Conservation (phyloP, 345 rosid genomes). For the Linum usitatissimum region DNA sequence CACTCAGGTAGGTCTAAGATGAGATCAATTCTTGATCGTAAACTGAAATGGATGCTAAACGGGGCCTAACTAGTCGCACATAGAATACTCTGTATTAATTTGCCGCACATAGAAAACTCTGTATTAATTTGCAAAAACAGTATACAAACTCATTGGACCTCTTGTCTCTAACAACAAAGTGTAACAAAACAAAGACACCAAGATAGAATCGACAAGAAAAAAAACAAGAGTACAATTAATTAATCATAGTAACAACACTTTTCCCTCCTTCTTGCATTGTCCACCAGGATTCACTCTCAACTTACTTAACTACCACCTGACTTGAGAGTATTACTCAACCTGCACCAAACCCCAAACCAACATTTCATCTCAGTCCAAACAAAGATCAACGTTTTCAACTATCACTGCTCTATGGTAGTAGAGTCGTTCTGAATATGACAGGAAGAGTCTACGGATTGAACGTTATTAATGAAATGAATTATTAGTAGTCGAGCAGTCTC, state of each 20-base stretch:
- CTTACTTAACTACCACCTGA: conserved; percentile 29
- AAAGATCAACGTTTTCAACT: too few species aligned
- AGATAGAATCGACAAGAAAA: background rate
- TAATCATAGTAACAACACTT: background rate
- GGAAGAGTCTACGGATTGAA: too few species aligned
- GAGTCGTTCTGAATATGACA: too few species aligned
- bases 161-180: background rate
- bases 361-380: background rate
- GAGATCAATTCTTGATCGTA: too few species aligned
- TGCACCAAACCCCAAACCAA: conserved; percentile 12
- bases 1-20: too few species aligned
- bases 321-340: conserved; percentile 57
- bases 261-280: background rate
- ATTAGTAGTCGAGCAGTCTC: conserved; percentile 16
- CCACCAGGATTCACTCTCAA: background rate
- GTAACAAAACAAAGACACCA: too few species aligned
- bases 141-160: background rate
- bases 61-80: too few species aligned
- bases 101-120: too few species aligned
- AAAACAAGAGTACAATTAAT: background rate
- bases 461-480: too few species aligned
- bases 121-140: background rate
- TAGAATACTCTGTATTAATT: too few species aligned
- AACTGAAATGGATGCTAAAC: too few species aligned
- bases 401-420: too few species aligned